Base-by-base conservation (phyloP, 2,329 filamentous ascomycete genomes). In the Penicillium vulpinum region DNA sequence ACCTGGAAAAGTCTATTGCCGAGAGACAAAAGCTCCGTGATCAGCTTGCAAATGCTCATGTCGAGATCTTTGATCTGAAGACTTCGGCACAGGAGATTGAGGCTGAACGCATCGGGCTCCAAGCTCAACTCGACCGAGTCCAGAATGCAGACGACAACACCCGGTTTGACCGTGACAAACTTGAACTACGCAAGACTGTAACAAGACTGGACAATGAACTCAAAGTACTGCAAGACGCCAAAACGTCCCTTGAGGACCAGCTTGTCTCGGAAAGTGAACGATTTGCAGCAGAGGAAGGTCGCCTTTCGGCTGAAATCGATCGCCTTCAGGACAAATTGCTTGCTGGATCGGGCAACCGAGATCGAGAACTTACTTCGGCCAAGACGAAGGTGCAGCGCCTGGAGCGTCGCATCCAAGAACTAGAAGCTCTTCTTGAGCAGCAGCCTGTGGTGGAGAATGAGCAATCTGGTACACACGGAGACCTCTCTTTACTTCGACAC, bases 131-230 rank as follows among this genome's bases (percentile, higher is more conserved):
- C 21, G 79, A 80, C 43, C 79, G 80, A 24, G 70, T 78, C 59
- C 78, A 84, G 38, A 81, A 83, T 53, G 81, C 81, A 29, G 77
- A 78, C 53, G 83, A 87, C 56, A 84, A 81, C 1, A 81, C 85
- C 63, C 82, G 81, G 13, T 71, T 88, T 44, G 88, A 90, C 62
- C 84, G 87, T 59, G 88, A 91, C 67, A 86, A 87, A 61, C 75
- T 88, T 44, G 86, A 90, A 52, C 77, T 91, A 24, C 85, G 87
- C 18, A 85, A 86, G 28, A 76, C 83, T n/a, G 88, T 87, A 68
- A 76, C 86, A 60, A 88, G 86, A 66, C 80, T 90, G 18, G 88
- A 91, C 61, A 82, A 78, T 58, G 88, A 91, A 65, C 77, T 89
- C 16, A 84, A 85, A 40, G 80, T 86, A 13, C 75, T 90, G 16